Evolutionary conservation across 768 basidiomycete species (phyloP).

Genomic region (Albatrellus ellisii): DNA sequence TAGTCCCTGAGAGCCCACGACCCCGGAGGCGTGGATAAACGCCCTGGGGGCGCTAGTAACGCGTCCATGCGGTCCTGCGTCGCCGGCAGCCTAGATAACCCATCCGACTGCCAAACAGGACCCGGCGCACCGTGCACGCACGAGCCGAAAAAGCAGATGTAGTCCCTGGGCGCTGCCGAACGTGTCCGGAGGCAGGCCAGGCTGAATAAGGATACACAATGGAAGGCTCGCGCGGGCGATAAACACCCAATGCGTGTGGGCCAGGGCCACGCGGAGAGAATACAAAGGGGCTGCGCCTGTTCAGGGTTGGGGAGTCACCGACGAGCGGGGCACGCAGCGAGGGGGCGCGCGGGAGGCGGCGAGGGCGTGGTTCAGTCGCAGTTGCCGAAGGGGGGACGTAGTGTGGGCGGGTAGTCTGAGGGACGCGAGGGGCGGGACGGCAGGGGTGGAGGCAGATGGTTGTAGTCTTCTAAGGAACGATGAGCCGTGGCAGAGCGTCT

Average conservation of each 20-base stretch:
- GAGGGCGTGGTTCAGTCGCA: background rate
- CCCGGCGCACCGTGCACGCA: no score
- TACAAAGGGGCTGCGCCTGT: background rate
- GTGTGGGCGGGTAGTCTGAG: constrained; percentile 17
- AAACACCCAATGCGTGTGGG: no score
- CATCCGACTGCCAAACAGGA: no score
- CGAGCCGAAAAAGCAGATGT: no score
- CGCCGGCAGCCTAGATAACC: constrained; percentile 6
- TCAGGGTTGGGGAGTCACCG: no score
- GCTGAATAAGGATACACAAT: constrained; percentile 1
- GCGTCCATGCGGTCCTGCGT: constrained; percentile 11
- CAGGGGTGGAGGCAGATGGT: constrained; percentile 32
- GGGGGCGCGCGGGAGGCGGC: background rate
- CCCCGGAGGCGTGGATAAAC: constrained; percentile 5
- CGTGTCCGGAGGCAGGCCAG: no score
- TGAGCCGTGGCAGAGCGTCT: constrained; percentile 45
- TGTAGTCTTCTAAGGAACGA: constrained; percentile 22
- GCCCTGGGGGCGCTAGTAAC: constrained; percentile 10
- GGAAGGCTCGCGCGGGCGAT: background rate
- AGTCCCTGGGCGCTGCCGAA: no score
- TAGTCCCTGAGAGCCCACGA: constrained; percentile 9
- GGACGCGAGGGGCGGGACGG: constrained; percentile 35
- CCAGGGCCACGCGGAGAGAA: no score
- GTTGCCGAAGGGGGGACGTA: constrained; percentile 3
- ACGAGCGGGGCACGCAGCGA: no score